Percentiles rank a stretch among this genome's conserved stretches.
Evolutionary conservation across 1,139 yeast species (phyloP).

Genomic region (Debaryomyces robertsiae): DNA sequence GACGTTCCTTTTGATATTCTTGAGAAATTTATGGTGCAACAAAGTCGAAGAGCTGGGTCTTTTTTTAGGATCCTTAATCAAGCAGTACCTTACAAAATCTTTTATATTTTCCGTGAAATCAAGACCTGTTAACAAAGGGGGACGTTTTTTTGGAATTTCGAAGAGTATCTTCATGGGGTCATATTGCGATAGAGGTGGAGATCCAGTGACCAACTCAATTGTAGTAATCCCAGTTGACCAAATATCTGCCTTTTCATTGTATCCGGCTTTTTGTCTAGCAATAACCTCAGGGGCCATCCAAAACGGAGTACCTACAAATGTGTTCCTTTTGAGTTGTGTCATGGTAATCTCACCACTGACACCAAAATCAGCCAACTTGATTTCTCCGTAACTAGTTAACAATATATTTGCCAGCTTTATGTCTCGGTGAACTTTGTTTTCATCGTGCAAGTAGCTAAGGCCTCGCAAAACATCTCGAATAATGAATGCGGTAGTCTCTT

Average conservation of each 20-base stretch:
- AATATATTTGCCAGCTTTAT: slow-evolving; percentile 82
- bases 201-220: slow-evolving; percentile 71
- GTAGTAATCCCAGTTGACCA: slow-evolving; percentile 89
- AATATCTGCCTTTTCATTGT: slow-evolving; percentile 79
- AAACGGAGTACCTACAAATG: slow-evolving; percentile 88
- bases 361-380: slow-evolving; percentile 85
- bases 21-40: slow-evolving; percentile 50
- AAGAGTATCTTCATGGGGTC: slow-evolving; percentile 78
- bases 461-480: slow-evolving; percentile 64
- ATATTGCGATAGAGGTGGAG: slow-evolving; percentile 67
- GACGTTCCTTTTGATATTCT: slow-evolving; percentile 14
- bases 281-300: slow-evolving; percentile 96
- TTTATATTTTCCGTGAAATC: slow-evolving; percentile 53
- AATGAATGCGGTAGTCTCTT: slow-evolving; percentile 59
- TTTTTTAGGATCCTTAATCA: slow-evolving; percentile 56
- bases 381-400: slow-evolving; percentile 59
- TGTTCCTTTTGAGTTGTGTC: slow-evolving; percentile 59
- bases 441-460: slow-evolving; percentile 68
- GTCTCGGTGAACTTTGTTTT: slow-evolving; percentile 79
- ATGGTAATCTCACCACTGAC: slow-evolving; percentile 79
- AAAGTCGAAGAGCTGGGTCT: slow-evolving; percentile 53
- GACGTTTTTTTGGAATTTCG: slow-evolving; percentile 66
- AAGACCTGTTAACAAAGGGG: slow-evolving; percentile 59
- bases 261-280: slow-evolving; percentile 50
- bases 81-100: slow-evolving; percentile 61